Conservation (phyloP, 2,329 filamentous ascomycete species). For the Beauveria asiatica region DNA sequence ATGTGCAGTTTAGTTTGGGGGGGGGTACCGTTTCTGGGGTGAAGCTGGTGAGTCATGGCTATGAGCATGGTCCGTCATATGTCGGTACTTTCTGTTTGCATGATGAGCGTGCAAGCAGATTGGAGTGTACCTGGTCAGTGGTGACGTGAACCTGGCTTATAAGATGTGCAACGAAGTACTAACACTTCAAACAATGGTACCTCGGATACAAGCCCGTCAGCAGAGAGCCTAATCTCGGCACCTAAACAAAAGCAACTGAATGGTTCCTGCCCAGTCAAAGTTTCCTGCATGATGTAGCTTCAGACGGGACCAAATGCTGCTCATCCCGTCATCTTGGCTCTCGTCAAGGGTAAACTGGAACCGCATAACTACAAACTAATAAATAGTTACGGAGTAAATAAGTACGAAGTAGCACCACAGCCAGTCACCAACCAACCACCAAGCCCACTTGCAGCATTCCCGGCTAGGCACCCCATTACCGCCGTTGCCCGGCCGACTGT, state of each 20-base stretch:
- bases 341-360: background rate
- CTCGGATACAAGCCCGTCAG: too few species aligned
- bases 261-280: too few species aligned
- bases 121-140: background rate
- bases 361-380: too few species aligned
- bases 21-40: conserved; percentile 3
- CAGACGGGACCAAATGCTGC: background rate
- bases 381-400: too few species aligned
- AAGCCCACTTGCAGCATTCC: conserved; percentile 6
- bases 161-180: too few species aligned
- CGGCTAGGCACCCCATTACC: conserved; percentile 1
- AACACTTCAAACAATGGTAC: too few species aligned
- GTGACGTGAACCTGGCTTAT: background rate
- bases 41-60: conserved; percentile 6
- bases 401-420: background rate
- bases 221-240: too few species aligned
- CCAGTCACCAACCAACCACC: background rate
- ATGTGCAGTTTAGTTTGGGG: background rate
- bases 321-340: background rate
- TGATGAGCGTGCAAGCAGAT: background rate
- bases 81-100: background rate
- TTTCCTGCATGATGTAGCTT: background rate
- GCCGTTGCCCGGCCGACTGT: conserved; percentile 5
- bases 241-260: background rate
- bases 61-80: background rate